Evolutionary conservation across 495 filamentous ascomycete species (phyloP), one percentile per base, ranked within the genome.

Genomic region (Podospora tetraspora): DNA sequence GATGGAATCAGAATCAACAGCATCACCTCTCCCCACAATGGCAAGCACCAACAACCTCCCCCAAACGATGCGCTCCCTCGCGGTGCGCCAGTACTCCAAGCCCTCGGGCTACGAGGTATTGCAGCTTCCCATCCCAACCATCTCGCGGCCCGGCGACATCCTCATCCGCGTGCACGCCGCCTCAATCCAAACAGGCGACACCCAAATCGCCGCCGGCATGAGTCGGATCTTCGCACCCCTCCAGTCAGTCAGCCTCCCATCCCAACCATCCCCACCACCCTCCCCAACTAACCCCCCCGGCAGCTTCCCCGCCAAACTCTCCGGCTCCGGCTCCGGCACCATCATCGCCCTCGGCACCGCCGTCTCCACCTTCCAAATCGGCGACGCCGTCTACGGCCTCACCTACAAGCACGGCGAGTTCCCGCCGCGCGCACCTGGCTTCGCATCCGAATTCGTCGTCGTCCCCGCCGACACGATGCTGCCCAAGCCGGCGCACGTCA

Each of bases 141-240:
- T 85, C 61, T 71, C 65, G 2, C 63, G 73, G 16, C 75, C 82
- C 3, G 74, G 80, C 66, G 79, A 86, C 59, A 70, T 87, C 12
- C 71, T 88, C 8, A 80, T 88, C 70, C 79, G 78, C 63, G 77
- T 86, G 9, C 76, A 85, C 65, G 85, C 84, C 22, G 82, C 79
- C 1, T 77, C 76, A 37, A 73, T 87, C 62, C 78, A 81, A 62
- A 83, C 84, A 0, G 78, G 83, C 7, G 84, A 87, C 69, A 80
- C 84, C 2, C 84, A 84, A 67, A 70, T 84, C 32, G 80, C 84
- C 3, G 69, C 67, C 0, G 78, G 78, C 27, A 43, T 19, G 7
- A 19, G 62, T 29, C 71, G 62, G 27, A 63, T 73, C 21, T 3
- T 79, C 5, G 12, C 72, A n/a, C 67, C 60, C 0, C 43, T 52